Base-by-base conservation (phyloP, 1,284 basidiomycete species). In the Rhodotorula sp. region DNA sequence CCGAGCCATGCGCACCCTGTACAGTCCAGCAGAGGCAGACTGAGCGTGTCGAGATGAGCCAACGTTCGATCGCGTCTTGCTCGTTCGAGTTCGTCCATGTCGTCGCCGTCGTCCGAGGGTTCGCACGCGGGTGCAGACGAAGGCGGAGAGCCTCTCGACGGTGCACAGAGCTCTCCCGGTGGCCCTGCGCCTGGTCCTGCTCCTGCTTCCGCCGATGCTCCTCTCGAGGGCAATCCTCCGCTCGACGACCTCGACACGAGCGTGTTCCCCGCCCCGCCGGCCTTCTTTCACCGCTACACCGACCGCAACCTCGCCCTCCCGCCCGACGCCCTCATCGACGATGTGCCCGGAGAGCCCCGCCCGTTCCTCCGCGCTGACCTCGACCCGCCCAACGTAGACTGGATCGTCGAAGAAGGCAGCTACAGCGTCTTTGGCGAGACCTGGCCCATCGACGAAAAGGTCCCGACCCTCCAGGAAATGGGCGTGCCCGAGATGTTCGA, bases 361-460 rank as follows among this genome's bases (percentile, higher is more conserved):
- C 67, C 53, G n/a, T 76, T 58, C 69, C 66, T 21, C 21, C 61
- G 56, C 66, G 63, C 55, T 14, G 77, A 79, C 27, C 61, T 81
- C 3, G 78, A 79, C 57, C 78, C 75, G 61, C 81, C 81, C 2
- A 73, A 80, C 21, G 71, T 76, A 16, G 80, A 80, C 49, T 78
- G 79, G 77, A 74, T 81, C 41, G 67, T 79, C 19, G 74, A 78
- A 60, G 75, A 77, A 25, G 80, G 81, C 19, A 71, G 70, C 25
- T 81, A 80, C 74, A 67, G 62, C 44, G 77, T 77, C 17, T 81
- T 80, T 73, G 80, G 78, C 23, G 76, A 80, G 46, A 72, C 72
- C 19, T 81, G 78, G 77, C 78, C 79, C 13, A 73, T 81, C 23
- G 66, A 77, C 44, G 78, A 80, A 48, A 73, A 74, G 27, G 62